These are phyloP conservation scores for Trametes coccinea DNA, from an alignment of 768 basidiomycete genomes.

Conservation along the genomic window DNA sequence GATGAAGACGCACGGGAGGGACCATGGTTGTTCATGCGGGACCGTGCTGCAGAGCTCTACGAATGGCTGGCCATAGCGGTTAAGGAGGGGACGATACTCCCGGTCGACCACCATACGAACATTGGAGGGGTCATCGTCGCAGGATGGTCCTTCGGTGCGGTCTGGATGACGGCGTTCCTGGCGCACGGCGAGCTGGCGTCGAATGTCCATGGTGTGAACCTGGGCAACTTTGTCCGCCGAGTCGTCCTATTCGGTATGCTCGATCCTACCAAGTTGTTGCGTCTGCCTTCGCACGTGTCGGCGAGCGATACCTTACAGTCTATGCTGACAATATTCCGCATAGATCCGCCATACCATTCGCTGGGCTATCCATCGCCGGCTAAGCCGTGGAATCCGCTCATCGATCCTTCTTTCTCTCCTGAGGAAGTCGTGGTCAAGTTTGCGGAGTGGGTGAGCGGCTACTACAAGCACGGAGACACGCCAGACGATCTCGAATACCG, in stretches of 20 bases:
- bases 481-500: not conserved
- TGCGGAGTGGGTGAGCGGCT: not conserved
- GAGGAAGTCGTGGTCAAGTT: not conserved
- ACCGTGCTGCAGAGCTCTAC: constrained; percentile 35
- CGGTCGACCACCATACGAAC: not conserved
- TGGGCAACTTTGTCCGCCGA: constrained; percentile 3
- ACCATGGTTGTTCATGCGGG: constrained; percentile 24
- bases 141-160: constrained; percentile 15
- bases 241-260: constrained; percentile 7
- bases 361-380: not conserved
- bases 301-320: not conserved
- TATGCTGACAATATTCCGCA: not conserved
- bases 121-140: constrained; percentile 10
- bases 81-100: constrained; percentile 30
- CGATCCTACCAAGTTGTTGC: not conserved
- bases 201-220: not conserved
- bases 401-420: not conserved
- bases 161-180: constrained; percentile 9
- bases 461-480: not conserved
- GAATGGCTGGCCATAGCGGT: constrained; percentile 37
- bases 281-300: too few species aligned
- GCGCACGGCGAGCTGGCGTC: constrained; percentile 1
- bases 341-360: not conserved
- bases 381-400: not conserved
- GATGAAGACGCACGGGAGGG: constrained; percentile 20